A percentile compares a stretch with the other conserved stretches of the same genome.
Conservation (phyloP, 1,284 basidiomycete genomes). For the Xerocomus cyaneibrunnescens region DNA sequence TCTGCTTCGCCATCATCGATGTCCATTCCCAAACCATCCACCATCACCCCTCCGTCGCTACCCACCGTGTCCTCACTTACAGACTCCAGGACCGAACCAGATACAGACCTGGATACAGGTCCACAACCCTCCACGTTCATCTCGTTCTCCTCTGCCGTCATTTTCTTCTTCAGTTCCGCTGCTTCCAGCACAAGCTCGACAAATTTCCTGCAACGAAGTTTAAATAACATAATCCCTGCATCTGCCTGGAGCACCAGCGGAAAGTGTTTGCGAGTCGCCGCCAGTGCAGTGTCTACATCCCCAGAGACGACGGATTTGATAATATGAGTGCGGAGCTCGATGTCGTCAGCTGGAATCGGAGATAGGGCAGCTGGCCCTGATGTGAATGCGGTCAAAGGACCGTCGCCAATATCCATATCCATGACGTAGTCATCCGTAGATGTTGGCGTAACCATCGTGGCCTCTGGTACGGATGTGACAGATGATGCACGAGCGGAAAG, state of each 20-base stretch:
- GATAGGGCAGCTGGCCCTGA: conserved; percentile 6
- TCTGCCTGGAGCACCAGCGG: conserved; percentile 65
- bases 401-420: conserved; percentile 39
- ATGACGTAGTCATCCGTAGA: conserved; percentile 47
- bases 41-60: conserved; percentile 30
- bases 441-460: conserved; percentile 9
- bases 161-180: conserved; percentile 60
- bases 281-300: conserved; percentile 71
- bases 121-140: conserved; percentile 29
- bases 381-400: conserved; percentile 7
- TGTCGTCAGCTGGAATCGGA: conserved; percentile 42
- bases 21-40: conserved; percentile 52
- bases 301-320: conserved; percentile 66
- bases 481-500: conserved; percentile 14
- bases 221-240: conserved; percentile 67
- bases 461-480: conserved; percentile 1
- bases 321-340: conserved; percentile 65
- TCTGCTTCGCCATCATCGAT: conserved; percentile 45
- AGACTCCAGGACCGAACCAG: conserved; percentile 27
- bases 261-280: conserved; percentile 52
- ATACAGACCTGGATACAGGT: conserved; percentile 29
- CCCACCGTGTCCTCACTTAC: conserved; percentile 29
- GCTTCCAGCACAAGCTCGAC: conserved; percentile 75
- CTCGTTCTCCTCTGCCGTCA: conserved; percentile 41
- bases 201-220: conserved; percentile 77